Base-by-base conservation (phyloP, 139 green algal genomes). In the Picochlorum sp. region DNA sequence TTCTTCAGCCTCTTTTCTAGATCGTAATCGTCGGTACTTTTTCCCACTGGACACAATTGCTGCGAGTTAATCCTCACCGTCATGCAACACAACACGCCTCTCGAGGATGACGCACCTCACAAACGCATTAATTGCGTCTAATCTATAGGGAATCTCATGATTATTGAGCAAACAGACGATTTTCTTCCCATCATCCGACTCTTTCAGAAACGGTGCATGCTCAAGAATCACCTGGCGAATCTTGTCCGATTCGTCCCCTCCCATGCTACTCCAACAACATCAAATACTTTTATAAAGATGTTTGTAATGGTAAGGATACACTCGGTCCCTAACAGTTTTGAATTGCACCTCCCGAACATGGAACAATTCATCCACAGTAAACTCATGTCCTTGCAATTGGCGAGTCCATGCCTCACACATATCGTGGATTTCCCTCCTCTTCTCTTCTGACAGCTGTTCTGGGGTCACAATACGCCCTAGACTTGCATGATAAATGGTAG, bases 401-500 rank as follows among this genome's bases (percentile, higher is more conserved):
- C 58, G 49, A 15, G 8, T 73, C 64, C 64, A 73, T 18, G 10
- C 6, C 23, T 72, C 65, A 57, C 70, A 77, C 49, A 60, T 47
- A 3, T 26, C 66, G 45, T 81, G 71, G 11, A 78, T 44, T 9
- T 23, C 10, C 16, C 67, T 30, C 3, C 67, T 57, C 4, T 70
- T 15, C 21, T 71, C 49, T 4, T 15, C 13, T 1, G n/a, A 58
- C 24, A 82, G 66, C 37, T 78, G 73, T 4, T 58, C 34, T 7
- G 62, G 41, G 0, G 49, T 54, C 7, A 82, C 49, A 51, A 82
- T 23, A 15, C 76, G 66, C 4, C 32, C 69, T 9, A 82, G 52
- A 41, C 68, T 81, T 47, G 72, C 57, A 57, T 82, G 76, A 50
- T 81, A 62, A 41, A 82, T 82, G 67, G 63, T 82, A 23, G 49